phyloP scores from a whole-genome alignment of 2,329 filamentous ascomycete species.

The Trichoderma cornu-damae region DNA sequence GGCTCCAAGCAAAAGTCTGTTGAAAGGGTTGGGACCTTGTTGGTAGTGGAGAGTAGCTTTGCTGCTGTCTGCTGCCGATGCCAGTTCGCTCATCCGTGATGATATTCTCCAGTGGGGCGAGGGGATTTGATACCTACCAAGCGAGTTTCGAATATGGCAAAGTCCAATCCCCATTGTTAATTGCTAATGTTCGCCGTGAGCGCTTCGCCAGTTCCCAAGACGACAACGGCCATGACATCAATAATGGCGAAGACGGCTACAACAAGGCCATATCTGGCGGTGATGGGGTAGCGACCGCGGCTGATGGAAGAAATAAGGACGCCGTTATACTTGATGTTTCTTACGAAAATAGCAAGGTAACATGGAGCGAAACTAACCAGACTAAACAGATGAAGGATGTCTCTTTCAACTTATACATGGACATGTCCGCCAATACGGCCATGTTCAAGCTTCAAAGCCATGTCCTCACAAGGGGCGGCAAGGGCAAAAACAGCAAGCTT shows the following conservation, averaged over 20 bases:
- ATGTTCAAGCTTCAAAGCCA: not conserved
- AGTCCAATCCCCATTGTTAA: too few species aligned
- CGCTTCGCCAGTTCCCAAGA: too few species aligned
- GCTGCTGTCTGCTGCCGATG: not conserved
- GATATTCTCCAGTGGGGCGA: too few species aligned
- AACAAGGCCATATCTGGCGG: not conserved
- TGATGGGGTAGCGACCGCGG: not conserved
- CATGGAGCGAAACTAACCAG: not conserved
- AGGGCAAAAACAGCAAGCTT: not conserved
- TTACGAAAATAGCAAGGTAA: not conserved
- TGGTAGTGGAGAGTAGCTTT: conserved; percentile 8
- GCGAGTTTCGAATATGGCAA: too few species aligned
- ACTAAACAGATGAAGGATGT: not conserved
- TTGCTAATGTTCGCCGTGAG: too few species aligned
- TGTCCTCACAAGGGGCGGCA: not conserved
- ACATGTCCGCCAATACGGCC: not conserved
- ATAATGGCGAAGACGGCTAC: not conserved
- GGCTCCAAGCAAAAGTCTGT: not conserved
- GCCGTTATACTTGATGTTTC: not conserved
- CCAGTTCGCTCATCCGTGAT: too few species aligned
- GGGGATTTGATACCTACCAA: too few species aligned
- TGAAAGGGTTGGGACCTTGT: conserved; percentile 5
- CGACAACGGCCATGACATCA: too few species aligned
- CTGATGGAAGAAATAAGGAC: too few species aligned
- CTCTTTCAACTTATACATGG: not conserved